Conservation (phyloP, 2,329 filamentous ascomycete genomes). For the Gyromitra esculenta region DNA sequence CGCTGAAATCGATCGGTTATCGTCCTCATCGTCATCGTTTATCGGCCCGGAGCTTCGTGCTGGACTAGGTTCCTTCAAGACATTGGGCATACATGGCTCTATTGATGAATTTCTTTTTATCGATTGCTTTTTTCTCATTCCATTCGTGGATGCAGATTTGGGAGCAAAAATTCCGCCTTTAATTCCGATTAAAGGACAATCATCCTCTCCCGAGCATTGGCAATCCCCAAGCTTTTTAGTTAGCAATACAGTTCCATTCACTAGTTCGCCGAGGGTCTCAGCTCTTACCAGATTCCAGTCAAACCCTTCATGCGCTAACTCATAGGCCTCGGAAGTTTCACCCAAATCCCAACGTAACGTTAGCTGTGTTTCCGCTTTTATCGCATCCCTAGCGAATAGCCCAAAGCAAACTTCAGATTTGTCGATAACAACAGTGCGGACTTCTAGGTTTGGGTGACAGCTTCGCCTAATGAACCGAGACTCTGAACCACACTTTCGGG, state of each 20-base stretch:
- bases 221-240: slow-evolving; percentile 56
- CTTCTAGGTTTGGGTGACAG: slow-evolving; percentile 85
- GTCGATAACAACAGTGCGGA: slow-evolving; percentile 85
- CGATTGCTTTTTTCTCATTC: slow-evolving; percentile 51
- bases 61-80: slow-evolving; percentile 47
- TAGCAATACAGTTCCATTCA: slow-evolving; percentile 59
- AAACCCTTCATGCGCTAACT: slow-evolving; percentile 49
- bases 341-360: slow-evolving; percentile 69
- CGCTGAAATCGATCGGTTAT: slow-evolving; percentile 67
- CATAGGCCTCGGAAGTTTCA: slow-evolving; percentile 54
- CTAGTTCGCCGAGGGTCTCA: slow-evolving; percentile 59
- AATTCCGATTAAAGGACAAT: slow-evolving; percentile 55
- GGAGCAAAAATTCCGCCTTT: slow-evolving; percentile 19
- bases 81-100: slow-evolving; percentile 38
- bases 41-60: slow-evolving; percentile 26
- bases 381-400: slow-evolving; percentile 80
- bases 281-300: slow-evolving; percentile 63
- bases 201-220: slow-evolving; percentile 54
- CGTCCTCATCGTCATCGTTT: slow-evolving; percentile 63
- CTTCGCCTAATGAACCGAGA: slow-evolving; percentile 92
- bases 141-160: slow-evolving; percentile 52
- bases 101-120: slow-evolving; percentile 48
- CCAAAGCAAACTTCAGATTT: slow-evolving; percentile 86
- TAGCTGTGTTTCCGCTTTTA: slow-evolving; percentile 76
- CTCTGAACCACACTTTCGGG: slow-evolving; percentile 82